Conservation (phyloP, 768 basidiomycete species). For the Boletus pseudo-olivaceus region DNA sequence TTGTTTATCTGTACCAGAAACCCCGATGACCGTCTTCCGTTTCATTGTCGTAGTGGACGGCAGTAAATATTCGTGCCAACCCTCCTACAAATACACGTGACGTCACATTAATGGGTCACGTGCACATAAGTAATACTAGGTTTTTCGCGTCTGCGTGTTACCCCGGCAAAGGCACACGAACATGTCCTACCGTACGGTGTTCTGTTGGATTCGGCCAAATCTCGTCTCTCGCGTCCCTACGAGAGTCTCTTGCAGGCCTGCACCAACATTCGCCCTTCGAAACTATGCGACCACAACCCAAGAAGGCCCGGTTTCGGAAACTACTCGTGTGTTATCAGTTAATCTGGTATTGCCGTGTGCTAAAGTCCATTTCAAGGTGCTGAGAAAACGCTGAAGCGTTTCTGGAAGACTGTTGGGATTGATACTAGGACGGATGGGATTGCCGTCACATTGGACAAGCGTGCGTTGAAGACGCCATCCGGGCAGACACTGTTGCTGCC, state of each 20-base stretch:
- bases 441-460: constrained; percentile 73
- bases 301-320: constrained; percentile 54
- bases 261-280: neutral
- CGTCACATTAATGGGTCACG: constrained; percentile 23
- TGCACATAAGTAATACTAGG: constrained; percentile 12
- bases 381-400: constrained; percentile 81
- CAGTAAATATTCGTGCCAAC: no score
- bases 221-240: neutral
- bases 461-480: constrained; percentile 82
- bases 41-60: constrained; percentile 12
- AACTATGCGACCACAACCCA: constrained; percentile 15
- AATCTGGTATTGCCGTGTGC: neutral
- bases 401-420: constrained; percentile 92
- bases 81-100: constrained; percentile 22
- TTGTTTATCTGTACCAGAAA: constrained; percentile 25
- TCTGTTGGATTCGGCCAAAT: constrained; percentile 3
- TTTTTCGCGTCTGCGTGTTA: neutral
- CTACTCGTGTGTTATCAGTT: constrained; percentile 50
- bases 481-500: constrained; percentile 79
- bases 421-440: constrained; percentile 52
- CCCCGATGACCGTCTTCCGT: constrained; percentile 6
- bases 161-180: neutral
- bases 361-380: constrained; percentile 52
- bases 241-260: neutral
- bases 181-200: constrained; percentile 13